phyloP scores from a whole-genome alignment of 2,329 filamentous ascomycete genomes.

The Cordyceps farinosa region DNA sequence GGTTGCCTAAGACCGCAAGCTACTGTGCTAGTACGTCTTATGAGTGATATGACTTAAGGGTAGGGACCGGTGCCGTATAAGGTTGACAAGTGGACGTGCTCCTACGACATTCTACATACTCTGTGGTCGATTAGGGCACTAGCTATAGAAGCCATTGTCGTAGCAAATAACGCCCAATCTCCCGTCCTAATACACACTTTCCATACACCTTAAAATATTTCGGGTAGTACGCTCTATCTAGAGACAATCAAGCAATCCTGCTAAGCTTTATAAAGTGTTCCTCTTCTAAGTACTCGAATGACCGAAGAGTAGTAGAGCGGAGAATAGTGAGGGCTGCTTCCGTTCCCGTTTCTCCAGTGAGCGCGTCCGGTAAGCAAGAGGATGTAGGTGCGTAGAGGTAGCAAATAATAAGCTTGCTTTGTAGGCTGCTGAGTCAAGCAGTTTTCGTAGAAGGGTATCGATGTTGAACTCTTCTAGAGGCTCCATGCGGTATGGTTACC shows the following conservation, averaged over 20 bases:
- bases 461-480: not conserved
- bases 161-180: not conserved
- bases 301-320: slow-evolving; percentile 43
- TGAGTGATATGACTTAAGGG: no score
- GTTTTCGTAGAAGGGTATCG: slow-evolving; percentile 3
- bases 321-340: slow-evolving; percentile 50
- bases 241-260: not conserved
- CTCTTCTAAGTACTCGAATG: slow-evolving; percentile 24
- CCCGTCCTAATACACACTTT: not conserved
- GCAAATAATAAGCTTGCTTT: slow-evolving; percentile 47
- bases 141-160: not conserved
- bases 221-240: not conserved
- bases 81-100: no score
- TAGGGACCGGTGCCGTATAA: no score
- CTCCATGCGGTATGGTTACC: not conserved
- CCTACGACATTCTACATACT: no score
- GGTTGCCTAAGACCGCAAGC: no score
- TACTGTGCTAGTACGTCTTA: no score
- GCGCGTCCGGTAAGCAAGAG: slow-evolving; percentile 43
- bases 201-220: not conserved
- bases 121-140: no score
- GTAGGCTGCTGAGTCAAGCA: slow-evolving; percentile 48
- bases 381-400: slow-evolving; percentile 54
- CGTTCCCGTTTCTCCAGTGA: slow-evolving; percentile 49
- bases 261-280: not conserved